Evolutionary conservation across 208 protist genomes (phyloP).

Genomic region (Porcisia deanei): DNA sequence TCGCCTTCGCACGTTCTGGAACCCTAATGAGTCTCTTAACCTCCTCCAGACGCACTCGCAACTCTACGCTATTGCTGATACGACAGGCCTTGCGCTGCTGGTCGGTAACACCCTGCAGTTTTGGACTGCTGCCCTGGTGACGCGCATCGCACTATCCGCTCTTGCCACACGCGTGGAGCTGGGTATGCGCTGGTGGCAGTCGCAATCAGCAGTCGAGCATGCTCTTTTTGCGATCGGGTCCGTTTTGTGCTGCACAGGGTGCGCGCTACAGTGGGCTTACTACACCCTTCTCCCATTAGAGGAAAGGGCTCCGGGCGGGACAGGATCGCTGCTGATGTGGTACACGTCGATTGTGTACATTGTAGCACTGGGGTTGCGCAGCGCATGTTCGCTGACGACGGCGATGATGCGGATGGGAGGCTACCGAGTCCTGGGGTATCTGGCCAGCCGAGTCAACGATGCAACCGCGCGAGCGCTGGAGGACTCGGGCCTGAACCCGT

Average conservation of each 20-base stretch:
- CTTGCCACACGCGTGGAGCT: slow-evolving; percentile 29
- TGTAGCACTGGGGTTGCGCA: slow-evolving; percentile 27
- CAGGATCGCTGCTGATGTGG: slow-evolving; percentile 38
- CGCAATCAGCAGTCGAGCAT: slow-evolving; percentile 23
- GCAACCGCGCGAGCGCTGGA: slow-evolving; percentile 16
- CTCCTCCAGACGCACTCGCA: slow-evolving; percentile 25
- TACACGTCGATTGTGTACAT: slow-evolving; percentile 51
- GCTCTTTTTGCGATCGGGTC: not conserved
- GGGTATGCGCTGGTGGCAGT: slow-evolving; percentile 35
- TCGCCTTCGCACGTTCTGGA: slow-evolving; percentile 13
- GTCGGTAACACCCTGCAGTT: slow-evolving; percentile 33
- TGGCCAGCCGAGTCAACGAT: slow-evolving; percentile 6
- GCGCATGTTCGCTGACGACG: slow-evolving; percentile 15
- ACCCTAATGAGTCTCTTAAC: slow-evolving; percentile 15
- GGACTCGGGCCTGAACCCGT: slow-evolving; percentile 48
- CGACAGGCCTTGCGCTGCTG: slow-evolving; percentile 24
- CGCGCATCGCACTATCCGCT: slow-evolving; percentile 30
- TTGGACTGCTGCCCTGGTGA: slow-evolving; percentile 34
- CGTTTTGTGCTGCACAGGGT: slow-evolving; percentile 14
- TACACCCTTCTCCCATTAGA: slow-evolving; percentile 40
- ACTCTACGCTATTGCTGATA: slow-evolving; percentile 22
- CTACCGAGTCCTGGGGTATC: slow-evolving; percentile 26
- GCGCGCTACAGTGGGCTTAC: slow-evolving; percentile 69
- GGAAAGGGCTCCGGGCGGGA: slow-evolving; percentile 15
- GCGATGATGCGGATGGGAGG: slow-evolving; percentile 31